Evolutionary conservation across 2,329 filamentous ascomycete species (phyloP), one percentile per base, ranked within the genome.

Genomic region (Alternaria gansuensis): DNA sequence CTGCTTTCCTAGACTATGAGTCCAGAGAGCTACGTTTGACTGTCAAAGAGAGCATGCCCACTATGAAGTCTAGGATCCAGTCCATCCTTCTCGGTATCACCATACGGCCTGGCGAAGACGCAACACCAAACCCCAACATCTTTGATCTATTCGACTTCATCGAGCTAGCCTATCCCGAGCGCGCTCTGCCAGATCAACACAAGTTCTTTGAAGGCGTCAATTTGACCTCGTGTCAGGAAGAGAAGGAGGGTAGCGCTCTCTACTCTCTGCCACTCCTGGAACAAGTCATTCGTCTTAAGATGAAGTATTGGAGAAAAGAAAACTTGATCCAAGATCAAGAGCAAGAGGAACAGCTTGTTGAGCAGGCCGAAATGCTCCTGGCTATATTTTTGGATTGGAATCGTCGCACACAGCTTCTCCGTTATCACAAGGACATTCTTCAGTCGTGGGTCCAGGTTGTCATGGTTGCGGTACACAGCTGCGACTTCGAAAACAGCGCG

Each of bases 131-230:
- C 57, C 85, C 89, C 0, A 93, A 90, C 3, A 85, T 98, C 6
- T 97, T 98, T 71, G 93, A 97, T 65, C 84, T 98, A 23, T 95
- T 96, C 69, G 95, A 99, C 78, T 98, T 98, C 70, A 85, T 95
- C 74, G 88, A 91, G 60, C 77, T 90, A 10, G 83, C 86, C 46
- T 81, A 88, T 37, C 77, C 79, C 0, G 75, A 77, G 57, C 72
- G 77, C 11, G 69, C 79, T 41, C 72, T 83, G 2, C 76, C 84
- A 2, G 87, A 88, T 3, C 75, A 82, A 5, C 79, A 90, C 21
- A 78, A 82, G 39, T 85, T 85, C 60, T 89, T 93, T 60, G 80
- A 81, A 17, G 87, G 88, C 40, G 75, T 96, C 24, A 87, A 93
- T 64, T 79, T 96, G 46, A 82, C 84, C 3, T 80, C 85, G 1